These are phyloP conservation scores for Phaeosphaeriaceae sp. DNA, from an alignment of 2,329 filamentous ascomycete species.

Conservation along the genomic window DNA sequence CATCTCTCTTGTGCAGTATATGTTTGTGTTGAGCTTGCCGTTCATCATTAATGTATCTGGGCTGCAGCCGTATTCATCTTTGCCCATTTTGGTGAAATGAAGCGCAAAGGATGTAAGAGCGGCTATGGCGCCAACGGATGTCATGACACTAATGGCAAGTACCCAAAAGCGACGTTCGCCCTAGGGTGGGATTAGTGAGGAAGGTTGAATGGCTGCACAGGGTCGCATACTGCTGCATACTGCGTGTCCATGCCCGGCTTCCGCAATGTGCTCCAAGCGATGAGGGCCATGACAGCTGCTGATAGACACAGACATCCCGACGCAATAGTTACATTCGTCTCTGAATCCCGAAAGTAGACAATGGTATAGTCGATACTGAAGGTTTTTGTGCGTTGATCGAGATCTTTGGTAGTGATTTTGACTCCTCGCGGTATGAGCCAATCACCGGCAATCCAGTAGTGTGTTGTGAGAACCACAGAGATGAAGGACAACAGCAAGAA, in stretches of 20 bases:
- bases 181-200: slow-evolving; percentile 6
- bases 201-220: not conserved
- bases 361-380: slow-evolving; percentile 32
- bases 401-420: slow-evolving; percentile 17
- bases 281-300: slow-evolving; percentile 29
- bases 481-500: slow-evolving; percentile 37
- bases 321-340: slow-evolving; percentile 36
- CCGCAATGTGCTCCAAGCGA: slow-evolving; percentile 33
- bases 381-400: slow-evolving; percentile 23
- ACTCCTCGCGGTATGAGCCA: slow-evolving; percentile 33
- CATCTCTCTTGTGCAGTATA: slow-evolving; percentile 36
- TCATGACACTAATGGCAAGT: slow-evolving; percentile 26
- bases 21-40: slow-evolving; percentile 33
- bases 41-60: slow-evolving; percentile 25
- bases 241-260: slow-evolving; percentile 33
- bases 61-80: slow-evolving; percentile 33
- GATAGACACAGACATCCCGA: slow-evolving; percentile 34
- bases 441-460: slow-evolving; percentile 41
- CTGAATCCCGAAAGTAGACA: slow-evolving; percentile 30
- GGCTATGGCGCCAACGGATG: slow-evolving; percentile 17
- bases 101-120: slow-evolving; percentile 32
- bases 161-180: slow-evolving; percentile 38
- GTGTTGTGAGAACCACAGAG: slow-evolving; percentile 34
- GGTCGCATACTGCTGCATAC: slow-evolving; percentile 25
- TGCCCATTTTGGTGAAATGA: slow-evolving; percentile 33